phyloP scores from a whole-genome alignment of 176 grass and related monocot genomes.

The Ananas comosus region DNA sequence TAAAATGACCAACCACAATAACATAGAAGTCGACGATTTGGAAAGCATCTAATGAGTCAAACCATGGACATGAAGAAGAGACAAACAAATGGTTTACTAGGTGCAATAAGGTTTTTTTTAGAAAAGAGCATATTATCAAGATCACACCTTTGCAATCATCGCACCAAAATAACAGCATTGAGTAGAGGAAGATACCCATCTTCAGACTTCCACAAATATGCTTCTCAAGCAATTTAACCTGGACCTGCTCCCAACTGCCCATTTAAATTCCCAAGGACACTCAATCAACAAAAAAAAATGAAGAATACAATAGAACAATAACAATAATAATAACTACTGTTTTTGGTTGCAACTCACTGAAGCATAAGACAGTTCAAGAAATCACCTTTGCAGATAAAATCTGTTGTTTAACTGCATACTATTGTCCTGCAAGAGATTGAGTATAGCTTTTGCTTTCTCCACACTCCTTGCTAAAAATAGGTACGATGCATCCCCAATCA shows the following conservation, averaged over 20 bases:
- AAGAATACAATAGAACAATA: not conserved
- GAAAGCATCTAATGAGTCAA: too few relatives aligned
- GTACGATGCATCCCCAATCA: slow-evolving; percentile 50
- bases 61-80: not conserved
- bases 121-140: not conserved
- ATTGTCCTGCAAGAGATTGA: slow-evolving; percentile 47
- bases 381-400: slow-evolving; percentile 57
- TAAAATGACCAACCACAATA: too few relatives aligned
- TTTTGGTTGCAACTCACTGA: not conserved
- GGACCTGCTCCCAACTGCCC: slow-evolving; percentile 88
- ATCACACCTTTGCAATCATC: slow-evolving; percentile 54
- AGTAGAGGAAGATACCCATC: slow-evolving; percentile 69
- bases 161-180: slow-evolving; percentile 63
- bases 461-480: slow-evolving; percentile 65
- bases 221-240: slow-evolving; percentile 83
- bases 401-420: slow-evolving; percentile 30
- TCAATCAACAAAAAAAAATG: slow-evolving; percentile 25
- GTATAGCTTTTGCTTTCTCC: slow-evolving; percentile 51
- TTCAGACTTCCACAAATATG: slow-evolving; percentile 42
- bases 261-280: slow-evolving; percentile 54
- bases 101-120: too few relatives aligned
- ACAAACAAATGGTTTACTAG: not conserved
- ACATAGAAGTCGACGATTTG: too few relatives aligned
- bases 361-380: slow-evolving; percentile 20
- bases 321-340: too few relatives aligned